phyloP scores from a whole-genome alignment of 1,284 basidiomycete species.

The Cronartium ribicola region DNA sequence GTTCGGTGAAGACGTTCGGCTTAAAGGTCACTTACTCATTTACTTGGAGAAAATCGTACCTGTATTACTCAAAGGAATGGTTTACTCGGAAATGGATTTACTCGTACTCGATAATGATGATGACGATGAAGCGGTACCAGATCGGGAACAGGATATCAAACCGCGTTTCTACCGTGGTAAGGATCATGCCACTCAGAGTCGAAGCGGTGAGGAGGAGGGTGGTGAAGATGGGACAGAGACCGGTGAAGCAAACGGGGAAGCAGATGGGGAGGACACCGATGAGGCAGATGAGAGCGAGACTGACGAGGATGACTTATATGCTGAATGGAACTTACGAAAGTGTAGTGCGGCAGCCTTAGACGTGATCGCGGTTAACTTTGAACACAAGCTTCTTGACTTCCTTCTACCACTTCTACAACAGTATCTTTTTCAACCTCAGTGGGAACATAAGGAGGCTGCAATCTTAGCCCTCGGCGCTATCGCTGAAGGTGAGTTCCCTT shows the following conservation, averaged over 20 bases:
- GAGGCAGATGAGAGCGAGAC: conserved; percentile 83
- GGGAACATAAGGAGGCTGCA: conserved; percentile 91
- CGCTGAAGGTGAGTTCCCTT: conserved; percentile 73
- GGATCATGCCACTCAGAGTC: conserved; percentile 61
- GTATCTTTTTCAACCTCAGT: conserved; percentile 87
- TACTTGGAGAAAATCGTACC: conserved; percentile 84
- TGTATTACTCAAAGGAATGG: conserved; percentile 90
- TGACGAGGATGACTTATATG: conserved; percentile 93
- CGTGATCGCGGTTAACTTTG: conserved; percentile 89
- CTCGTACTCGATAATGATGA: conserved; percentile 78
- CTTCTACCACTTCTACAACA: conserved; percentile 85
- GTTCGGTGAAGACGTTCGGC: conserved; percentile 88
- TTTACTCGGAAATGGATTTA: conserved; percentile 94
- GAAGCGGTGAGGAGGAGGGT: conserved; percentile 14
- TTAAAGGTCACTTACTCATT: conserved; percentile 77
- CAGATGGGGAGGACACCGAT: conserved; percentile 72
- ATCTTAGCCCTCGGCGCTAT: conserved; percentile 95
- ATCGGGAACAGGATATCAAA: conserved; percentile 85
- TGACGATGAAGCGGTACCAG: conserved; percentile 75
- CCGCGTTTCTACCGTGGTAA: conserved; percentile 75
- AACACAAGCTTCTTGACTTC: conserved; percentile 77
- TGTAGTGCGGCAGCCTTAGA: conserved; percentile 97
- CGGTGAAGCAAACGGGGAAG: conserved; percentile 54
- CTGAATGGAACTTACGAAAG: conserved; percentile 98
- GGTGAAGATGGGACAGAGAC: conserved; percentile 17